Evolutionary conservation across 352 stramenopile species (phyloP), one percentile per base, ranked within the genome.

Genomic region (Aphanomyces cochlioides): DNA sequence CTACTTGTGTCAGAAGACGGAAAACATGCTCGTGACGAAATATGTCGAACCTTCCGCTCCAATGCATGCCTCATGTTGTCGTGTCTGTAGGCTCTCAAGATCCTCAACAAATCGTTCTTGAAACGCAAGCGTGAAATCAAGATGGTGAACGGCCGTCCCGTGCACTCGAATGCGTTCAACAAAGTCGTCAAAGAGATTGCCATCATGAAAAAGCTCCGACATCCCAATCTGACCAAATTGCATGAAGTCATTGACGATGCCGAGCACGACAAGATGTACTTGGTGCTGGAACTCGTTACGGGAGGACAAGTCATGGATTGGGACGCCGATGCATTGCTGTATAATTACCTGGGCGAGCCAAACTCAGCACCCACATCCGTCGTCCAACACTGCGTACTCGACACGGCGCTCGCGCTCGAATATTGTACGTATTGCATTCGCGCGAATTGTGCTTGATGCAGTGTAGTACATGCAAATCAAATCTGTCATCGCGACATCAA

Each of bases 401-500:
- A 94, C 47, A 79, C 96, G n/a, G 77, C 91, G n/a, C 57, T 78
- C 37, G 88, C 84, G 3, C 76, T 96, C 7, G 80, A 89, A 48
- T 96, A 92, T 43, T 39, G 84, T 92, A 80, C 53, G 79, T 81
- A 7, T 13, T 47, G 15, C 34, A 3, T 54, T 10, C 48, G 39
- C 50, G 15, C 59, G 7, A 38, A 19, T 34, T 38, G 28, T 34
- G 37, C n/a, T 7, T 56, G 19, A 66, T 41, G 5, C 13, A 34
- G 2, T 59, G 1, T 57, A 92, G 82, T 95, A 10, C 88, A 96
- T 65, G 66, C 70, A 6, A 89, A 92, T 45, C 77, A 80, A 39
- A 95, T 96, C 53, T 93, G 87, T 66, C 88, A 95, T 43, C 84
- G 88, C n/a, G 85, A 93, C 56, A 90, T 93, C 69, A 93, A 93